These are phyloP conservation scores for Fusarium falciforme DNA, from an alignment of 2,329 filamentous ascomycete genomes.

Conservation along the genomic window DNA sequence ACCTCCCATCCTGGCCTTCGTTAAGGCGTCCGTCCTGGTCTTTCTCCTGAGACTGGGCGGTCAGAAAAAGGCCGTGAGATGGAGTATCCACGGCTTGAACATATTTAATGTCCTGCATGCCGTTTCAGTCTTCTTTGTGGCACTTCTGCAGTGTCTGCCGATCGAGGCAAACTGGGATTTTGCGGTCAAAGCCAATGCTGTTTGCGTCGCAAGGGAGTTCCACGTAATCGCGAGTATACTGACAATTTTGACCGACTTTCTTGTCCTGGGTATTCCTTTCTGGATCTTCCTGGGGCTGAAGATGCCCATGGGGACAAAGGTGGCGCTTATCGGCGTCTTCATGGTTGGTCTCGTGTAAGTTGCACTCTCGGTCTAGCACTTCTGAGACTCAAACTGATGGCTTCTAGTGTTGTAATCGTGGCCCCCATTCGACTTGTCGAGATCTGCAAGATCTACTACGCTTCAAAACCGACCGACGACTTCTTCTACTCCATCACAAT, in stretches of 20 bases:
- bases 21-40: slow-evolving; percentile 57
- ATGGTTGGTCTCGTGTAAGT: slow-evolving; percentile 51
- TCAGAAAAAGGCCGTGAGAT: slow-evolving; percentile 44
- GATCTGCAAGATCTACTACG: slow-evolving; percentile 28
- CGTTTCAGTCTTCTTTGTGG: slow-evolving; percentile 50
- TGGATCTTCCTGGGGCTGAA: slow-evolving; percentile 54
- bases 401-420: slow-evolving; percentile 45
- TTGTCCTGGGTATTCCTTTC: slow-evolving; percentile 53
- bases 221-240: slow-evolving; percentile 50
- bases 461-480: slow-evolving; percentile 16
- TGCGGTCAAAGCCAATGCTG: neutral
- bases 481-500: slow-evolving; percentile 47
- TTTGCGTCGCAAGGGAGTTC: slow-evolving; percentile 43
- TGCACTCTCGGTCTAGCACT: too few relatives aligned
- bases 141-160: slow-evolving; percentile 54
- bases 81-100: slow-evolving; percentile 46
- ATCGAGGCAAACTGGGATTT: slow-evolving; percentile 25
- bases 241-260: slow-evolving; percentile 55
- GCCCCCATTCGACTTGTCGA: slow-evolving; percentile 46
- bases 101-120: slow-evolving; percentile 49
- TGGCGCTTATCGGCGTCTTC: slow-evolving; percentile 54
- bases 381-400: neutral
- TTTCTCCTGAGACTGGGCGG: slow-evolving; percentile 56
- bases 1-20: slow-evolving; percentile 52
- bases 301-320: slow-evolving; percentile 50